phyloP scores from a whole-genome alignment of 352 stramenopile genomes.

The Paralagenidium karlingii region DNA sequence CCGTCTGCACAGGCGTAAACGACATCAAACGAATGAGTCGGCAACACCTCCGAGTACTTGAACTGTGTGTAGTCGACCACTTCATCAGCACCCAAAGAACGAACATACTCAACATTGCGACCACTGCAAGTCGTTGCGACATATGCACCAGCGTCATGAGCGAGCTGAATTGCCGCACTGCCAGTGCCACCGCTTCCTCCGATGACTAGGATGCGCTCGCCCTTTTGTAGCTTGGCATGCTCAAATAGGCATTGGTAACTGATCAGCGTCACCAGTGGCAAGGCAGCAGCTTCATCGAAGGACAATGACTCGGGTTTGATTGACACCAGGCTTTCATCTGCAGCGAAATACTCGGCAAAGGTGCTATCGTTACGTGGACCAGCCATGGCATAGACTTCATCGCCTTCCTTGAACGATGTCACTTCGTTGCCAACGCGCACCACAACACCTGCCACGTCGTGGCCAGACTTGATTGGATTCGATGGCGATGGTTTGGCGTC shows the following conservation, averaged over 20 bases:
- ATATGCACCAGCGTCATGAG: slow-evolving; percentile 66
- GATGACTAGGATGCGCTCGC: slow-evolving; percentile 6
- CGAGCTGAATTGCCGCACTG: slow-evolving; percentile 73
- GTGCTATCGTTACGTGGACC: slow-evolving; percentile 1
- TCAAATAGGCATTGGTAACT: slow-evolving; percentile 19
- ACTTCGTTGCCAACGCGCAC: slow-evolving; percentile 15
- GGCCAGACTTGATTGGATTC: slow-evolving; percentile 18
- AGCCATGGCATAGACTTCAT: slow-evolving; percentile 15
- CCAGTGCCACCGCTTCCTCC: slow-evolving; percentile 55
- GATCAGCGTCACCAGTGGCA: slow-evolving; percentile 13
- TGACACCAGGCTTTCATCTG: slow-evolving; percentile 12
- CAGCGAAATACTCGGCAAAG: slow-evolving; percentile 24
- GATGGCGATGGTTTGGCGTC: slow-evolving; percentile 12
- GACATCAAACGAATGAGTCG: slow-evolving; percentile 9
- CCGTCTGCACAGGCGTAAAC: slow-evolving; percentile 10
- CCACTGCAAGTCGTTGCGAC: slow-evolving; percentile 76
- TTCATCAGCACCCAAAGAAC: slow-evolving; percentile 45
- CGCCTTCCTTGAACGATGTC: slow-evolving; percentile 14
- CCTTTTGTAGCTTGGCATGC: slow-evolving; percentile 4
- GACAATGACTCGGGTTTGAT: slow-evolving; percentile 22
- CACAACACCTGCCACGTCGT: slow-evolving; percentile 19
- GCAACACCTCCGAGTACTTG: slow-evolving; percentile 31
- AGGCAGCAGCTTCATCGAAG: slow-evolving; percentile 19
- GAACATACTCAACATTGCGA: slow-evolving; percentile 41
- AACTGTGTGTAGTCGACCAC: slow-evolving; percentile 84